Conservation (phyloP, 768 basidiomycete genomes). For the Podaxis sp. region DNA sequence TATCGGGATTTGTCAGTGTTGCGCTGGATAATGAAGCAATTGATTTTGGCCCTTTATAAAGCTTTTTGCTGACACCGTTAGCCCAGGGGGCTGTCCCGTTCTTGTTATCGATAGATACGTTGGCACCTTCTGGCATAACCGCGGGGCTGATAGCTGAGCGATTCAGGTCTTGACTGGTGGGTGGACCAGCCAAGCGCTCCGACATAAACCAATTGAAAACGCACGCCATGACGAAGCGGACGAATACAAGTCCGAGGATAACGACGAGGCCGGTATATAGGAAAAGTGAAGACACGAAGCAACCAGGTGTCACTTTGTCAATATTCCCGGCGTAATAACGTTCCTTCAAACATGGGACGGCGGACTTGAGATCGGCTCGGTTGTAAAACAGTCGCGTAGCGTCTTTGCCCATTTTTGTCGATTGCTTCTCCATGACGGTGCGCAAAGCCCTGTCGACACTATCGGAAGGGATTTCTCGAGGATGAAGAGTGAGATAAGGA, state of each 20-base stretch:
- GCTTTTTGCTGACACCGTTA: constrained; percentile 51
- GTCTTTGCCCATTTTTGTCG: constrained; percentile 71
- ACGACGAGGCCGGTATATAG: constrained; percentile 90
- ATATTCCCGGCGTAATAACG: constrained; percentile 94
- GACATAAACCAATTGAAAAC: constrained; percentile 97
- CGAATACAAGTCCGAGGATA: constrained; percentile 86
- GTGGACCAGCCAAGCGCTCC: constrained; percentile 74
- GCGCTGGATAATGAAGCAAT: constrained; percentile 52
- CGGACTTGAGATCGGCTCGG: constrained; percentile 58
- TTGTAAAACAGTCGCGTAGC: constrained; percentile 87
- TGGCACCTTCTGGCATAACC: constrained; percentile 96
- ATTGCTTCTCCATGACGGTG: constrained; percentile 53
- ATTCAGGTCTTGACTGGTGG: constrained; percentile 68
- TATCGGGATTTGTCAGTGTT: constrained; percentile 52
- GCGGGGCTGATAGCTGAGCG: constrained; percentile 89
- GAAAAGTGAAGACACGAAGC: constrained; percentile 86
- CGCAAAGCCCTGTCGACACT: constrained; percentile 83
- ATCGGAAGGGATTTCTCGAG: constrained; percentile 66
- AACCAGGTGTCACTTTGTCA: constrained; percentile 95
- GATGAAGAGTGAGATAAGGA: constrained; percentile 79
- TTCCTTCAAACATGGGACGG: constrained; percentile 78
- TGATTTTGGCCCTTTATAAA: constrained; percentile 46
- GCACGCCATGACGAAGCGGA: constrained; percentile 95
- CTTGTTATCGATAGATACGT: constrained; percentile 86
- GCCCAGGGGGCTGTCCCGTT: constrained; percentile 97